Base-by-base conservation (phyloP, 768 basidiomycete species). In the Kwoniella botswanensis region DNA sequence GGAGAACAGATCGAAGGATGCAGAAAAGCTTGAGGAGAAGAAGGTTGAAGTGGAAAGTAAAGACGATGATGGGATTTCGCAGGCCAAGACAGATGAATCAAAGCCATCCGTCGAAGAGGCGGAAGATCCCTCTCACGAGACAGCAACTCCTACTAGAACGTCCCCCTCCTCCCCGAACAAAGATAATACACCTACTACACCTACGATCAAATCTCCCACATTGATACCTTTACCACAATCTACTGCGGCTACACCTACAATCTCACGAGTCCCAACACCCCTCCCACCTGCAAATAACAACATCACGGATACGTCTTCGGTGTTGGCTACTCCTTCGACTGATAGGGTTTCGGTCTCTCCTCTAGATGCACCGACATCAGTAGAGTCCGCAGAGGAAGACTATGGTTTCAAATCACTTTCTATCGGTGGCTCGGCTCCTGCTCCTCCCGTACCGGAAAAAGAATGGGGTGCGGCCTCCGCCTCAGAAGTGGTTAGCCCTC, bases 271-370 rank as follows among this genome's bases (percentile, higher is more conserved):
- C 4, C 58, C 59, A 7, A 68, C 77, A 7, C 76, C 76, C 6
- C 22, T 50, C n/a, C 65, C 72, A 46, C 62, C 68, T 24, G 56
- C 22, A 17, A 24, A 55, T 11, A 57, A 35, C 52, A 60, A 13
- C 21, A 55, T 35, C 21, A 55, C 68, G n/a, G 68, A 63, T 13
- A 17, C 60, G 15, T 42, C 69, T 24, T 55, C 63, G 11, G 41
- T 42, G 11, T 46, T 64, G 46, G 68, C 63, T 35, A 77, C 77
- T 1, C 77, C 79, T 17, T 73, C 74, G 3, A 61, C 53, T 5
- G 79, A 78, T 58, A 72, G 79, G 15, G 79, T 81, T 1, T 76
- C 77, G 7, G 77, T 79, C 10, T 81, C 79, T 10, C 79, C 79
- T 9, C 75, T 81, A 46, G 79, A 81, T 41, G 63, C 75, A 9